Evolutionary conservation across 352 stramenopile species (phyloP), one percentile per base, ranked within the genome.

Genomic region (Pythium aquatile): DNA sequence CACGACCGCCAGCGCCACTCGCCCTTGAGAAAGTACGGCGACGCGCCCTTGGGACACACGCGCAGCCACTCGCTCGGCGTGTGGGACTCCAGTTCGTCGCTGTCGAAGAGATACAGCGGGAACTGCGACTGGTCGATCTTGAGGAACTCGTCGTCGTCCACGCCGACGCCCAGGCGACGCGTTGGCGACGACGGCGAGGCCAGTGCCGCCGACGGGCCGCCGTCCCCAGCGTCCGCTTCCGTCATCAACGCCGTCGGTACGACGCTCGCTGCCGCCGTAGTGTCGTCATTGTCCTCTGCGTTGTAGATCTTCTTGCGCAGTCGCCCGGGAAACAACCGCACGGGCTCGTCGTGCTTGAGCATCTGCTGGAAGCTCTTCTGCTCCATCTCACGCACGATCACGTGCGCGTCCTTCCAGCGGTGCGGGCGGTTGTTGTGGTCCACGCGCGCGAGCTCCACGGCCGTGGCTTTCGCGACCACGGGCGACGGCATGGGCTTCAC

Each of bases 111-210:
- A 64, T 97, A 85, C 32, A 98, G 66, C 7, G 91, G 91, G 64
- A 97, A 85, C 71, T 97, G 83, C n/a, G 87, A 96, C 75, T 97
- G 83, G 66, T 97, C 88, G 44, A 97, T 78, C 66, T 95, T 83
- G 39, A 97, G 65, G 24, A 93, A 87, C 47, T 96, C 83, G 16
- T 91, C 81, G 20, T 79, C 57, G 20, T 78, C 70, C 0, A 70
- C 58, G n/a, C 46, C 24, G 35, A 48, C 35, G n/a, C 65, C 37
- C 10, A 65, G 39, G 14, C 54, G 47, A 10, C 42, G 63, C 29
- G 55, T 35, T 2, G 46, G 20, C 1, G 26, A 29, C 9, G 55
- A 35, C 24, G 51, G 57, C 49, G 57, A 70, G 6, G n/a, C 44
- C 8, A 48, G 14, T 0, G n/a, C 30, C 16, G 17, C 30, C 14